Conservation (phyloP, 2,329 filamentous ascomycete genomes). For the Trichoderma arundinaceum region DNA sequence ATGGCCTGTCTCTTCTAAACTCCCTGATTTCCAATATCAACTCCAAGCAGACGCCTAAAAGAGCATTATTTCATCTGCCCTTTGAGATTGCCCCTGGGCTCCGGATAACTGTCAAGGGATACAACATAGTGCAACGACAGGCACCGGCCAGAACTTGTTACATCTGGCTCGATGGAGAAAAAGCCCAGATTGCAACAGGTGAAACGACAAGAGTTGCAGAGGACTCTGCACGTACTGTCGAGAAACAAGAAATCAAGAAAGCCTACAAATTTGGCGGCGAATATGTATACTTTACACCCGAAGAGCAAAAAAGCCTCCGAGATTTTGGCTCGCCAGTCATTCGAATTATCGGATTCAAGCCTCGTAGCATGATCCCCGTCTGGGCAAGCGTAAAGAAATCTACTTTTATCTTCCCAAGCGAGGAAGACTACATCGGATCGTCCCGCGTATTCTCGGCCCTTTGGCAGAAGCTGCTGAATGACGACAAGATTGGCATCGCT, state of each 20-base stretch:
- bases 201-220: conserved; percentile 77
- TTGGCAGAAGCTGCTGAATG: conserved; percentile 81
- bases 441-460: conserved; percentile 91
- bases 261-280: conserved; percentile 96
- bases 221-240: conserved; percentile 76
- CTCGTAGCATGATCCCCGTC: conserved; percentile 71
- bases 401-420: conserved; percentile 91
- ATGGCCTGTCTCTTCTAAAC: conserved; percentile 78
- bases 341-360: conserved; percentile 93
- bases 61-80: conserved; percentile 84
- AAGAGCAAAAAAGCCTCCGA: conserved; percentile 79
- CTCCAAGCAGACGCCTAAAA: conserved; percentile 84
- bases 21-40: conserved; percentile 87
- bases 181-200: conserved; percentile 76
- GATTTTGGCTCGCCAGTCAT: conserved; percentile 83
- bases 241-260: conserved; percentile 83
- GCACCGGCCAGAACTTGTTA: conserved; percentile 81
- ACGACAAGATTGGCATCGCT: conserved; percentile 80
- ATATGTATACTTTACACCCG: conserved; percentile 81
- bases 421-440: conserved; percentile 87
- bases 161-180: conserved; percentile 86
- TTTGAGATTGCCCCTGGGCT: conserved; percentile 86
- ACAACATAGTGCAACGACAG: conserved; percentile 85
- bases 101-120: conserved; percentile 90
- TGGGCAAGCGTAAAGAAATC: conserved; percentile 89